Base-by-base conservation (phyloP, 2,329 filamentous ascomycete species). In the Aureobasidium sp. region DNA sequence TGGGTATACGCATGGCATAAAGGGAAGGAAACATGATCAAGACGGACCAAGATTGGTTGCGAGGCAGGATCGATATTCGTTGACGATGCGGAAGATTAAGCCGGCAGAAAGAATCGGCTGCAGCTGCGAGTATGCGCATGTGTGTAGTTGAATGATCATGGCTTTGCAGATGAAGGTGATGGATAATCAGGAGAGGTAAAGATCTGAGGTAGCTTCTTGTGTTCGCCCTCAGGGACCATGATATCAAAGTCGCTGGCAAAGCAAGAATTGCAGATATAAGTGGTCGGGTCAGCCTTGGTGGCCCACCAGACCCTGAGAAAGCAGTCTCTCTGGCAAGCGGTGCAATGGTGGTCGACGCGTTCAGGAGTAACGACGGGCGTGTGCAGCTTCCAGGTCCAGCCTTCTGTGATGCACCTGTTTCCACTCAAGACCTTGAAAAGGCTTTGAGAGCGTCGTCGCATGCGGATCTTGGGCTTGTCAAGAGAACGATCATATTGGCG, bases 1-100 rank as follows among this genome's bases (percentile, higher is more conserved):
- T 44, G 59, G 59, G 5, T 62, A 47, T 29, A 49, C 59, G 7
- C 59, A 62, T 36, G 59, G 59, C 2, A 62, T 62, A 21, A 62
- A 62, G 29, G 59, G 59, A n/a, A 47, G 59, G 10, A 62, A 54
- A 36, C 52, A 48, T 15, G 59, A 62, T 42, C 59, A 62, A 41
- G 3, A 36, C 7, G 52, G 52, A 1, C 39, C 44, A 3, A 32
- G 30, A 13, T 4, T 62, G 25, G 41, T 62, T 1, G 48, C 49
- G 25, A 55, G 59, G 21, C 42, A 49, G 16, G 59, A 62, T 21
- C 32, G 59, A 21, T 62, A 62, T 42, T 62, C 59, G 11, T 47
- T 62, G 39, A 62, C 59, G 13, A 62, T 62, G 59, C 39, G 59
- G 16, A 55, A 21, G 42, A 49, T 62, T 27, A 62, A 62, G 44